These are phyloP conservation scores for Pythium phragmitis DNA, from an alignment of 352 stramenopile genomes.

Conservation along the genomic window DNA sequence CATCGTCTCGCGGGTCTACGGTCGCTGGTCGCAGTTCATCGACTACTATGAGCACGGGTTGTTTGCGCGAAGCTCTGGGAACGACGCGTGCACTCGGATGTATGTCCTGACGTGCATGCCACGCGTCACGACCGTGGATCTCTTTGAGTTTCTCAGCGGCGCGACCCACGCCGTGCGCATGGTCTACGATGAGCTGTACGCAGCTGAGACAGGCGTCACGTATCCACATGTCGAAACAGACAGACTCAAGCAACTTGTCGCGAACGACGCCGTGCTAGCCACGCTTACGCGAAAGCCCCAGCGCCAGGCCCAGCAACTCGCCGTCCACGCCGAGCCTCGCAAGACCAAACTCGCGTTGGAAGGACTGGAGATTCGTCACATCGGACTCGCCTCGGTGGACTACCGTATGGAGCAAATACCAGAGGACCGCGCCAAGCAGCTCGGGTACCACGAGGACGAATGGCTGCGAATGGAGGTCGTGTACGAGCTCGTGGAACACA, in stretches of 20 bases:
- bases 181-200: slow-evolving; percentile 52
- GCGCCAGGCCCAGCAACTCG: slow-evolving; percentile 25
- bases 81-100: slow-evolving; percentile 50
- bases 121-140: slow-evolving; percentile 28
- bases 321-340: slow-evolving; percentile 19
- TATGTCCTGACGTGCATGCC: slow-evolving; percentile 52
- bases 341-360: slow-evolving; percentile 34
- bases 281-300: slow-evolving; percentile 33
- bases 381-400: slow-evolving; percentile 42
- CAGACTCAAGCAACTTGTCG: slow-evolving; percentile 29
- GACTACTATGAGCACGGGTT: slow-evolving; percentile 29
- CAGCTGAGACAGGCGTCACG: not conserved
- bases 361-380: slow-evolving; percentile 40
- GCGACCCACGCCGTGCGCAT: slow-evolving; percentile 38
- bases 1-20: slow-evolving; percentile 25
- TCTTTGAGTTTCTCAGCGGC: slow-evolving; percentile 41
- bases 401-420: slow-evolving; percentile 31
- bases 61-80: slow-evolving; percentile 33
- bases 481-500: slow-evolving; percentile 51
- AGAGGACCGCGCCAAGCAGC: slow-evolving; percentile 25
- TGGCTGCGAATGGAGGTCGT: slow-evolving; percentile 47
- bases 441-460: slow-evolving; percentile 33
- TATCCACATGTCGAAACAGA: slow-evolving; percentile 21
- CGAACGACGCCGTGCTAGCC: slow-evolving; percentile 26
- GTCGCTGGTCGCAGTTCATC: slow-evolving; percentile 28